Percentiles rank a stretch among this genome's conserved stretches.
Conservation (phyloP, 495 filamentous ascomycete genomes). For the Hyaloscypha finlandica region DNA sequence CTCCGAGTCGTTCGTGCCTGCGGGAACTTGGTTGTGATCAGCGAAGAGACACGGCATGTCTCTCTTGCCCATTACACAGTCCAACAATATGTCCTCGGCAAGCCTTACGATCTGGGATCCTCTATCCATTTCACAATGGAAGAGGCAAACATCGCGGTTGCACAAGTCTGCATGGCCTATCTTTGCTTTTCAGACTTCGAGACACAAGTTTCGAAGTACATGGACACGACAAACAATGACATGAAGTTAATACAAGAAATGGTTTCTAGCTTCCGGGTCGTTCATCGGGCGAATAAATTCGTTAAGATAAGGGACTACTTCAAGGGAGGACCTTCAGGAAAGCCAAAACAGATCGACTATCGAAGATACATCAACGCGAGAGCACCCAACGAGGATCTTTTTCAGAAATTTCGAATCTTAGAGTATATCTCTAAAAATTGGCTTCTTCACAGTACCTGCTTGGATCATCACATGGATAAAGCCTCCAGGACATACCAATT, state of each 20-base stretch:
- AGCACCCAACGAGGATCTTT: background rate
- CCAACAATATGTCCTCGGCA: conserved; percentile 28
- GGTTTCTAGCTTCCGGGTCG: background rate
- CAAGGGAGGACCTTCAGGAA: background rate
- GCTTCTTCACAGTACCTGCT: background rate
- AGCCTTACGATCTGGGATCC: no score
- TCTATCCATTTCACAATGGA: conserved; percentile 14
- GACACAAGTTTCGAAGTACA: conserved; percentile 1
- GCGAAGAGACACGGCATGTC: conserved; percentile 38
- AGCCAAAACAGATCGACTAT: background rate
- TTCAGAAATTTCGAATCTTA: background rate
- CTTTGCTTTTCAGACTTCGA: conserved; percentile 40
- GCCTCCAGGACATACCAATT: background rate
- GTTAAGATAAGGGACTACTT: background rate
- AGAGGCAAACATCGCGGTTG: conserved; percentile 16
- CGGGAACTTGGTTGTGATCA: conserved; percentile 34
- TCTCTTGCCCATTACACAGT: conserved; percentile 40
- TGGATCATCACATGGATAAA: background rate
- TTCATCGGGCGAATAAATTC: background rate
- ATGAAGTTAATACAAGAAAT: no score
- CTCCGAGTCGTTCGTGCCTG: conserved; percentile 33
- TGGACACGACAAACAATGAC: background rate
- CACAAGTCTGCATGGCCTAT: conserved; percentile 39
- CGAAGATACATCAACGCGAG: background rate
- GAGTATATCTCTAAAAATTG: background rate